Percentiles rank a stretch among this genome's conserved stretches.
phyloP scores from a whole-genome alignment of 129 eudicot genomes.

The Scalesia atractyloides region DNA sequence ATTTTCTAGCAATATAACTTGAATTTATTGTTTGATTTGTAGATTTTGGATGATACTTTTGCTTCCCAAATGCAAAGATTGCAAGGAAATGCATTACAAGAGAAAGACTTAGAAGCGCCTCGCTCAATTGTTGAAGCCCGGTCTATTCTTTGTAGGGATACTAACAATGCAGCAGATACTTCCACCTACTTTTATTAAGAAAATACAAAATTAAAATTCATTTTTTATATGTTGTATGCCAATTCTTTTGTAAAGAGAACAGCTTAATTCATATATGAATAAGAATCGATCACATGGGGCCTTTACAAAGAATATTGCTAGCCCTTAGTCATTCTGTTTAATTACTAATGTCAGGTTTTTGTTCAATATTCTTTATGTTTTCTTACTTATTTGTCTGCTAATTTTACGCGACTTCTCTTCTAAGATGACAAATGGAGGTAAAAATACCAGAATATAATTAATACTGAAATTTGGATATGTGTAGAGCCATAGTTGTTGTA shows the following conservation, averaged over 20 bases:
- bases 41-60: slow-evolving; percentile 90
- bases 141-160: slow-evolving; percentile 81
- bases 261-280: slow-evolving; percentile 17
- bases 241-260: slow-evolving; percentile 34
- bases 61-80: slow-evolving; percentile 96
- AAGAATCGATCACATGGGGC: slow-evolving; percentile 1
- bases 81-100: slow-evolving; percentile 83
- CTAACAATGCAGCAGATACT: slow-evolving; percentile 60
- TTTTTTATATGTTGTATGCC: slow-evolving; percentile 21
- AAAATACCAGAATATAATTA: neutral
- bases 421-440: neutral
- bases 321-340: neutral
- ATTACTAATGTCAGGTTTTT: neutral
- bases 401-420: slow-evolving; percentile 11
- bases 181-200: slow-evolving; percentile 50
- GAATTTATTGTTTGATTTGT: neutral
- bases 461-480: neutral
- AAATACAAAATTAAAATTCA: slow-evolving; percentile 13
- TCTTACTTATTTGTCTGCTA: neutral
- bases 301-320: neutral
- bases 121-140: slow-evolving; percentile 83
- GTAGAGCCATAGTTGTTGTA: too few species aligned
- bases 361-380: neutral
- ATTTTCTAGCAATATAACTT: slow-evolving; percentile 9
- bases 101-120: slow-evolving; percentile 82